Base-by-base conservation (phyloP, 176 grass and related monocot species). In the Aegilops tauschii region DNA sequence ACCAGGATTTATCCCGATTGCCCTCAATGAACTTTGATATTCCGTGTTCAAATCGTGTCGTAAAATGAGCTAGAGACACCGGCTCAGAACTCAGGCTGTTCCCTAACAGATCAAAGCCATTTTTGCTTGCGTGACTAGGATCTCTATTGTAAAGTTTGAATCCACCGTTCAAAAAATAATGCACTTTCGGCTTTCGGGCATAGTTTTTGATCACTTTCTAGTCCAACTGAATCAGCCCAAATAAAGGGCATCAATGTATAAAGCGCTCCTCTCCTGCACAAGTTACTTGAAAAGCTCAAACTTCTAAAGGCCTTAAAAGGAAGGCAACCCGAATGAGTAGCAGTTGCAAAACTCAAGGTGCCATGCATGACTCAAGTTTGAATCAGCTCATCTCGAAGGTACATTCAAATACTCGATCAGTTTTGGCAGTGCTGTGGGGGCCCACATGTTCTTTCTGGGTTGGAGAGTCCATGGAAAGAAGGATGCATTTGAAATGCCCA, bases 231-330 rank as follows among this genome's bases (percentile, higher is more conserved):
- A 85, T 91, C 77, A 44, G 63, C 69, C 39, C 70, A 82, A 88
- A 75, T 52, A 77, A 88, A 78, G 90, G 84, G 64, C 88, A 91
- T 88, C 90, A 18, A 87, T 80, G 78, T 80, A 88, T 64, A 91
- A 91, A 88, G 90, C 77, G 16, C 73, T 10, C n/a, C 5, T 18
- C 54, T 20, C 54, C 36, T 80, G 75, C 89, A 47, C 85, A 62
- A 76, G 78, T 79, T 78, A 27, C 86, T 85, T 64, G 78, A 71
- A 88, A 88, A 91, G 77, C 90, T 77, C 77, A 82, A 77, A 91
- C 86, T 91, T 91, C 82, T 72, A 34, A 78, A 88, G 77, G 70
- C 86, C 86, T 91, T 21, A 88, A 91, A 91, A 91, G 86, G 77
- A 37, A 88, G 90, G 32, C 86, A 88, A 71, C 76, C 52, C 30